Evolutionary conservation across 2,329 filamentous ascomycete genomes (phyloP).

Genomic region (Fusarium chlamydosporum): DNA sequence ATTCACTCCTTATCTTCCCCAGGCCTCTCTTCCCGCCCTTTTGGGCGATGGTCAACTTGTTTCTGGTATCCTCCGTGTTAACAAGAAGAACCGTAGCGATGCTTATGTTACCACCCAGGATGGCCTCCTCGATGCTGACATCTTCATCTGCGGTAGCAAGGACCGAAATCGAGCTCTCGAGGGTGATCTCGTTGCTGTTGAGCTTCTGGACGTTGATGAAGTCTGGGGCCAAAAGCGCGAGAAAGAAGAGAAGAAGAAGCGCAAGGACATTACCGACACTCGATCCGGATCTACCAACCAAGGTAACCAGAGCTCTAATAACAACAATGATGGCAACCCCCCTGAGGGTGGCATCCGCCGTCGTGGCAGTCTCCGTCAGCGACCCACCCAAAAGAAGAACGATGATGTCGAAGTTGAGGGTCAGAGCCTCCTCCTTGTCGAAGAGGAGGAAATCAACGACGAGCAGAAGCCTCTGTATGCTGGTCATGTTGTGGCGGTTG

Average conservation of each 20-base stretch:
- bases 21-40: slow-evolving; percentile 91
- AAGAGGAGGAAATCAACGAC: slow-evolving; percentile 98
- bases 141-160: slow-evolving; percentile 99
- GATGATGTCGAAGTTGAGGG: slow-evolving; percentile 99
- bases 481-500: slow-evolving; percentile 95
- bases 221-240: slow-evolving; percentile 99
- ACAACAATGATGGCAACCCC: slow-evolving; percentile 72
- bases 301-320: slow-evolving; percentile 73
- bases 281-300: slow-evolving; percentile 82
- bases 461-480: slow-evolving; percentile 98
- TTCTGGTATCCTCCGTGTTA: slow-evolving; percentile 95
- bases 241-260: slow-evolving; percentile 99
- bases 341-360: slow-evolving; percentile 89
- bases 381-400: slow-evolving; percentile 99
- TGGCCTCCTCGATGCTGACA: slow-evolving; percentile 90
- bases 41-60: slow-evolving; percentile 94
- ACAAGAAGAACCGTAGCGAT: slow-evolving; percentile 99
- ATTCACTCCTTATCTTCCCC: slow-evolving; percentile 97
- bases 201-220: slow-evolving; percentile 97
- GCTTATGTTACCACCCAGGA: slow-evolving; percentile 97
- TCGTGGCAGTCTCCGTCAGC: slow-evolving; percentile 94
- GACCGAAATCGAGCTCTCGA: slow-evolving; percentile 97
- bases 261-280: slow-evolving; percentile 97
- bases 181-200: slow-evolving; percentile 94
- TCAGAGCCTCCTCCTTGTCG: slow-evolving; percentile 94